Evolutionary conservation across 1,284 basidiomycete species (phyloP), one percentile per base, ranked within the genome.

Genomic region (Puccinia coronata): DNA sequence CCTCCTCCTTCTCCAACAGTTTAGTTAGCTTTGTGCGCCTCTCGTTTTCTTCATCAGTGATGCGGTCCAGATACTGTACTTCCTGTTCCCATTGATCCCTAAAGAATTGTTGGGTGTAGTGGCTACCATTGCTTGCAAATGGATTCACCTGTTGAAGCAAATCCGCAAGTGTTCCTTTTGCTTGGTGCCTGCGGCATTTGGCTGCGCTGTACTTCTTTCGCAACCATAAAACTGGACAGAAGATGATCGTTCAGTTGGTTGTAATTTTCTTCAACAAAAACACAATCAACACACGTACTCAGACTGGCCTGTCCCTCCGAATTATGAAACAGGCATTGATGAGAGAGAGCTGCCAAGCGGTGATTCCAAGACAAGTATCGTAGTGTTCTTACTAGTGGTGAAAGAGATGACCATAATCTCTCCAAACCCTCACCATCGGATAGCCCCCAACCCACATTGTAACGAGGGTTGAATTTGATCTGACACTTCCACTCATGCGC

Each of bases 401-500:
- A 73, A 5, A 51, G 49, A 25, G 18, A 34, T n/a, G 61, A 65
- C 61, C 61, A 65, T 2, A 65, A 11, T 1, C 61, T 2, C 18
- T 65, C 34, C 8, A 65, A 39, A 2, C 61, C 61, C 18, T 65
- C 18, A n/a, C 61, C 61, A 65, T 65, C 34, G 11, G 61, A 65
- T 20, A 65, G 61, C 4, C 61, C 61, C 61, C 71, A 73, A 6
- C 20, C 71, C 23, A 12, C 28, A 34, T 73, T 49, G 41, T 71
- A 71, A 25, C 51, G 43, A 8, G 69, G 71, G 16, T 73, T 55
- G 16, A 36, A 73, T 31, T 8, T 14, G 23, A 73, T 31, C 49
- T 73, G 71, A 25, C 71, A 73, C 20, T 36, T 73, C 71, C 71
- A 55, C 20, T 55, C 36, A 55, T 73, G 71, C 11, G 55, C 71